These are phyloP conservation scores for Penicillium sclerotiorum DNA, from an alignment of 2,329 filamentous ascomycete genomes.

Conservation along the genomic window DNA sequence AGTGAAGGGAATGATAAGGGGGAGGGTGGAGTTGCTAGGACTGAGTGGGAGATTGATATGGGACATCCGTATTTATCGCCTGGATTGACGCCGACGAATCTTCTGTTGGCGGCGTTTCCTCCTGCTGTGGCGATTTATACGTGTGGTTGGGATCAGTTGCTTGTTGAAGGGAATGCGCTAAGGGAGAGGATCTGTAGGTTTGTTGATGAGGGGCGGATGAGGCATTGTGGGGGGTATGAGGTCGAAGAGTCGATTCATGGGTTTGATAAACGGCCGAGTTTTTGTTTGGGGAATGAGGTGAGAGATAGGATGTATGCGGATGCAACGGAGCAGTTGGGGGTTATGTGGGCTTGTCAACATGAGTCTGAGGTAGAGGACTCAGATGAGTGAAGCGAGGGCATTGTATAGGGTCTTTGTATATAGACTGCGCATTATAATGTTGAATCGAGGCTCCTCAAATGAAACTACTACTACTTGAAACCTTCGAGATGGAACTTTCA, in stretches of 20 bases:
- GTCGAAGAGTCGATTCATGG: constrained; percentile 22
- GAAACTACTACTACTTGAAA: no score
- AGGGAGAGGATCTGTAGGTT: constrained; percentile 18
- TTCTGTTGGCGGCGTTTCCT: constrained; percentile 17
- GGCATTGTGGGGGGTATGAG: constrained; percentile 16
- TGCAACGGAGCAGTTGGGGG: constrained; percentile 18
- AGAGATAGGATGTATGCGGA: constrained; percentile 23
- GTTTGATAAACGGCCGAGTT: constrained; percentile 26
- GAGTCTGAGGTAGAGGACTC: neutral
- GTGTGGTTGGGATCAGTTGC: constrained; percentile 26
- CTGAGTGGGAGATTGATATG: constrained; percentile 16
- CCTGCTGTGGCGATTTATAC: constrained; percentile 22
- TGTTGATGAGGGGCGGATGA: constrained; percentile 14
- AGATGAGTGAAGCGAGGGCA: neutral
- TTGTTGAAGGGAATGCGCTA: constrained; percentile 23
- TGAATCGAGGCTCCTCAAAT: no score
- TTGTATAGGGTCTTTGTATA: no score
- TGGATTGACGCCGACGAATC: constrained; percentile 11
- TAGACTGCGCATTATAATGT: no score
- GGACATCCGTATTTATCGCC: constrained; percentile 23
- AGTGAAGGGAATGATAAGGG: neutral
- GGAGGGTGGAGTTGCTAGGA: neutral
- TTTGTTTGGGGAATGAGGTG: constrained; percentile 13
- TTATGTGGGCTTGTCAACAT: constrained; percentile 19
- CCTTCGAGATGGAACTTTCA: no score